Base-by-base conservation (phyloP, 1,284 basidiomycete genomes). In the Ceratobasidium sp. region DNA sequence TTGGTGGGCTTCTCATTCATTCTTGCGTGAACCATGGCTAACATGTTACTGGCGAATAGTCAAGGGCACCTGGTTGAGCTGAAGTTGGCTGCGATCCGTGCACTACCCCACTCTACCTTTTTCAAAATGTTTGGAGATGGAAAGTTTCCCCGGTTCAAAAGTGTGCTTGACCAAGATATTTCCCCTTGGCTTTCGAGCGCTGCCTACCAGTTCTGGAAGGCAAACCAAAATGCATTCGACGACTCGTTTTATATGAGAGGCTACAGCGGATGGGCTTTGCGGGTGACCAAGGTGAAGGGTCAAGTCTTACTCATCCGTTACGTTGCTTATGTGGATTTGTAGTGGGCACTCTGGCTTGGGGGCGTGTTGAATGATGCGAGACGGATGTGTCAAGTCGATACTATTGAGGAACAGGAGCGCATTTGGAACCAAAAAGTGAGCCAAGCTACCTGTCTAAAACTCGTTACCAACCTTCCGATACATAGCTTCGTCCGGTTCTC, bases 1-100 rank as follows among this genome's bases (percentile, higher is more conserved):
- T 21, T 86, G 84, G 83, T 85, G 77, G 32, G 77, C 73, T 32
- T 26, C 53, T 36, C 58, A 9, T 46, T 23, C 57, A 21, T 28
- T 36, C 28, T 64, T 55, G 60, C 34, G 9, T 16, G 8, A 9
- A 36, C 72, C 52, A 28, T 46, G 48, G 21, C 23, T 46, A 32
- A n/a, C 21, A 8, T n/a, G n/a, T 10, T 10, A 57, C n/a, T 18
- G 57, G 21, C 50, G 21, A 58, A 50, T 59, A 85, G 85, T 73
- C 92, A 93, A 83, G 90, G 90, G 4, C 91, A 93, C 79, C 83
- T 94, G 41, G 83, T 93, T 28, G 92, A 94, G 79, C 84, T 94
- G 61, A 94, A 93, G 80, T 86, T 93, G 2, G 92, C 92, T 0
- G 85, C 87, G 0, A 84, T 91, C 65, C 84, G 87, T 73, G 84